phyloP scores from a whole-genome alignment of 2,329 filamentous ascomycete genomes.

The Fusarium denticulatum region DNA sequence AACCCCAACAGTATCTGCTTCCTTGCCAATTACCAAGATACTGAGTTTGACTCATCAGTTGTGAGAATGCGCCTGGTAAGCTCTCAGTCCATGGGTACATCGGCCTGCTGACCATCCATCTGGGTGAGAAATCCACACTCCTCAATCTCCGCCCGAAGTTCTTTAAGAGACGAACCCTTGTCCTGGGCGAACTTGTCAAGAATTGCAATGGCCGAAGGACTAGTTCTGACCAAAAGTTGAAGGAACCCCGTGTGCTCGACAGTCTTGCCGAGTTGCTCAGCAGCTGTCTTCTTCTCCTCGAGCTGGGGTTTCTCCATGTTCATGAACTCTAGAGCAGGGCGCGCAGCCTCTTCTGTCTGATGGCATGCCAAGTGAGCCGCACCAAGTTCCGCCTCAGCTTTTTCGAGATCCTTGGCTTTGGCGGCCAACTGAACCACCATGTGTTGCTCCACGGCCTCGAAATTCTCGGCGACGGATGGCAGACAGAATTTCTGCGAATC shows the following conservation, averaged over 20 bases:
- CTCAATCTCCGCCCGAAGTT: background rate
- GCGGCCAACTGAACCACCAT: background rate
- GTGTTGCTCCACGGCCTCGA: background rate
- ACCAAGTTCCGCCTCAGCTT: background rate
- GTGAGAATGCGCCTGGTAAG: background rate
- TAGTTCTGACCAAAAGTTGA: background rate
- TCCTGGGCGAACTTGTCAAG: background rate
- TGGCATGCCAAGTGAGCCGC: background rate
- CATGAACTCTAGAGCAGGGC: background rate
- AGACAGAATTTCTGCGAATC: background rate
- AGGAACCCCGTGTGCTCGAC: background rate
- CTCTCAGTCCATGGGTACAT: background rate
- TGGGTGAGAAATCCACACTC: background rate
- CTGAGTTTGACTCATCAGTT: background rate
- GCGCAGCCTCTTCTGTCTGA: background rate
- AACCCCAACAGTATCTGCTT: fast-evolving
- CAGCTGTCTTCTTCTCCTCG: background rate
- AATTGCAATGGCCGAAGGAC: background rate
- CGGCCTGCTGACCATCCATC: background rate
- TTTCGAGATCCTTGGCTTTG: background rate
- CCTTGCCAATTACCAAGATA: fast-evolving
- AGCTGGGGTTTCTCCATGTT: background rate
- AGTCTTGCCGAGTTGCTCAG: background rate
- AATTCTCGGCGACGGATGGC: background rate
- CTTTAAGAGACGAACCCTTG: background rate